Conservation (phyloP, 805 yeast genomes). For the Hanseniaspora clermontiae region DNA sequence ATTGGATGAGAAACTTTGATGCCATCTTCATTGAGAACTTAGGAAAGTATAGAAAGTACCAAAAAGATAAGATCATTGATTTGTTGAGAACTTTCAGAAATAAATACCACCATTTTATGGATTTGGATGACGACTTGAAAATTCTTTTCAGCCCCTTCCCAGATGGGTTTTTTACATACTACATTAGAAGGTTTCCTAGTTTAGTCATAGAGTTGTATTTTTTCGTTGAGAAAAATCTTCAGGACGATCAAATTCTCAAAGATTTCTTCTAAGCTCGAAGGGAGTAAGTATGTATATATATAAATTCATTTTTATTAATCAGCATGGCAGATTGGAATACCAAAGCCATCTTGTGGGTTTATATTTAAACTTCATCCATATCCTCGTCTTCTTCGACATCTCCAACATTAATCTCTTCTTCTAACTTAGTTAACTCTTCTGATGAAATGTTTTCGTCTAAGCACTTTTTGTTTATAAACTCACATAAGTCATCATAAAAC, state of each 20-base stretch:
- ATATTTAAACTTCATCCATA: constrained; percentile 12
- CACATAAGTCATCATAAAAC: constrained; percentile 16
- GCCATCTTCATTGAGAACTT: constrained; percentile 62
- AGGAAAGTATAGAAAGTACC: constrained; percentile 84
- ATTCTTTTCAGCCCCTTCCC: constrained; percentile 67
- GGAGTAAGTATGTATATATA: not conserved
- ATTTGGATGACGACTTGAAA: constrained; percentile 58
- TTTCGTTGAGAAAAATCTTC: constrained; percentile 43
- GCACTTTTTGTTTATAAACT: constrained; percentile 18
- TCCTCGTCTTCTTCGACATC: constrained; percentile 20
- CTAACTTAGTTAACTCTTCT: constrained; percentile 17
- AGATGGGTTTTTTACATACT: constrained; percentile 69
- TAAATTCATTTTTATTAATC: not conserved
- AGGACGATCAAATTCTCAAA: constrained; percentile 49
- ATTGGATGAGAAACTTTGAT: constrained; percentile 74
- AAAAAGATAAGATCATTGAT: constrained; percentile 67
- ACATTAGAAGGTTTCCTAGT: constrained; percentile 61
- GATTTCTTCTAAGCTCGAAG: constrained; percentile 28
- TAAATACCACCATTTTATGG: constrained; percentile 89
- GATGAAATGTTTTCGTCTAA: constrained; percentile 18
- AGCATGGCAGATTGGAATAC: not conserved
- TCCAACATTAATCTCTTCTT: constrained; percentile 18
- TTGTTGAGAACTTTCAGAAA: constrained; percentile 79
- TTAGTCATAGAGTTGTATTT: constrained; percentile 63
- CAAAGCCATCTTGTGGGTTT: too few relatives aligned